Evolutionary conservation across 2,329 filamentous ascomycete species (phyloP).

Genomic region (Aspergillus phoenicis): DNA sequence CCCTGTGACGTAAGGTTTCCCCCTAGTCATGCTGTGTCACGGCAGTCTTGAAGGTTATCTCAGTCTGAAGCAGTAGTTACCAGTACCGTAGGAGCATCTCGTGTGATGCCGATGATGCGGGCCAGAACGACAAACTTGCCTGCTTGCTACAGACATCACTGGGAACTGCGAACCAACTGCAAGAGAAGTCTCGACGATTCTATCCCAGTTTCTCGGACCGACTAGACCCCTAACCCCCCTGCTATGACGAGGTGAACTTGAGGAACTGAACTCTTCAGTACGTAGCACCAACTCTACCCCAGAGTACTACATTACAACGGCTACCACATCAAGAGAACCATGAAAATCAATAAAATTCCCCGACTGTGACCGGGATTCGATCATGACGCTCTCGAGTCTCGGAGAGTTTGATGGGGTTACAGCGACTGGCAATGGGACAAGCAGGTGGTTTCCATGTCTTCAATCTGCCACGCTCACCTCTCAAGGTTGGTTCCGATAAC

Average conservation of each 20-base stretch:
- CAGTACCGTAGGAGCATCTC: neutral
- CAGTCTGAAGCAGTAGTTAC: neutral
- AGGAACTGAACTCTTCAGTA: neutral
- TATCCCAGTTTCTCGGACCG: slow-evolving; percentile 1
- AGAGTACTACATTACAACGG: slow-evolving; percentile 7
- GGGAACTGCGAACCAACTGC: slow-evolving; percentile 11
- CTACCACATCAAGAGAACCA: slow-evolving; percentile 4
- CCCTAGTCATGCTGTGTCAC: slow-evolving; percentile 4
- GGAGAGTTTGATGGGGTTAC: neutral
- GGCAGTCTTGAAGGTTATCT: slow-evolving; percentile 2
- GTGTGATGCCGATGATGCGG: neutral
- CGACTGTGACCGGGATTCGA: neutral
- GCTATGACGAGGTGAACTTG: neutral
- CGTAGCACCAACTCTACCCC: neutral
- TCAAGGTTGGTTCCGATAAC: neutral
- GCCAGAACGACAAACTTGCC: neutral
- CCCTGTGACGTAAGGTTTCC: slow-evolving; percentile 20
- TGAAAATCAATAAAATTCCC: neutral
- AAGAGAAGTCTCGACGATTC: slow-evolving; percentile 16
- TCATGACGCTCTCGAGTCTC: slow-evolving; percentile 21
- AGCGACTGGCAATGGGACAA: neutral
- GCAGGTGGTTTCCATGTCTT: neutral
- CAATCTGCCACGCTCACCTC: neutral
- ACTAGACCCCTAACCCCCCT: neutral
- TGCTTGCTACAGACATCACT: neutral